Base-by-base conservation (phyloP, 352 stramenopile species). In the Paralagenidium karlingii region DNA sequence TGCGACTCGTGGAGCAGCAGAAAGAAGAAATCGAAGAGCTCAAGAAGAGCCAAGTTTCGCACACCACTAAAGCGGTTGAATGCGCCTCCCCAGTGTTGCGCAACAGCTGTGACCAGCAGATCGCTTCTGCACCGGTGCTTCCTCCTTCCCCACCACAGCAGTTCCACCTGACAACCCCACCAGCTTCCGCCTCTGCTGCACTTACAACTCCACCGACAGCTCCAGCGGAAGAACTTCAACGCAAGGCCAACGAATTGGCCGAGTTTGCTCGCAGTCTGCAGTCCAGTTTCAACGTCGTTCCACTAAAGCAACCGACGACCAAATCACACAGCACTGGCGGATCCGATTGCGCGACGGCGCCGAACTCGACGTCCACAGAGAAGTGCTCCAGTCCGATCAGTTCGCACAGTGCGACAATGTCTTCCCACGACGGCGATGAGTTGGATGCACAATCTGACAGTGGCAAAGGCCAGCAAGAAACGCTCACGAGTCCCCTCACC, bases 11-110 rank as follows among this genome's bases (percentile, higher is more conserved):
- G 36, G 60, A 66, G 29, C 68, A 68, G 30, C 77, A 90, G 40
- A 78, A 77, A 28, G 42, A 63, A 5, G 74, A 90, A 41, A 87
- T 90, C 39, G n/a, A 62, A 2, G 58, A 77, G 29, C 56, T 82
- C 12, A 68, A 61, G 34, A 40, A 46, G 13, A 46, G 60, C 29
- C 7, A 8, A 20, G 16, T 22, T 7, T 36, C 30, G 22, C 7
- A 22, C 3, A 36, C 30, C 7, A 36, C 8, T 7, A 20, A 36
- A 36, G 22, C 19, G 16, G 30, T 22, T 36, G 16, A 36, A 36
- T 36, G 22, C 30, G 22, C 19, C 19, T 22, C 22, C 22, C 30
- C 19, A 36, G 30, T 36, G 22, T 20, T 7, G 30, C 19, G 22
- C 19, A 16, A 20, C 8, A 36, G 30, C 30, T 22, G 22, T 3